phyloP scores from a whole-genome alignment of 192 early-diverging fungal genomes.

The Backusella circina region DNA sequence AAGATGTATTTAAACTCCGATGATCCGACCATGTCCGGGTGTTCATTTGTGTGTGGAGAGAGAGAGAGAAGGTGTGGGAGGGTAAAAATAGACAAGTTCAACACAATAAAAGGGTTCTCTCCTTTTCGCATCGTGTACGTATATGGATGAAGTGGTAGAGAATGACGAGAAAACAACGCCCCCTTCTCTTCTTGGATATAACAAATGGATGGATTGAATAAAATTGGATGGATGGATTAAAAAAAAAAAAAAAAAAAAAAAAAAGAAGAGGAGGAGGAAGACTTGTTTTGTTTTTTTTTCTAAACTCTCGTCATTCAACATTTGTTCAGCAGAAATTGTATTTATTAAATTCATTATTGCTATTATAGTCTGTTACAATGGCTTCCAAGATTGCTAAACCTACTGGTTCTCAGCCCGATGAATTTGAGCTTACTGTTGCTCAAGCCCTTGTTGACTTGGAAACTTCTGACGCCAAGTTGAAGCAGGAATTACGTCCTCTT shows the following conservation, averaged over 20 bases:
- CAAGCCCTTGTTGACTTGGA: conserved; percentile 95
- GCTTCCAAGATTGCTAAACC: conserved; percentile 36
- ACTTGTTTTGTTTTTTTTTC: too few relatives aligned
- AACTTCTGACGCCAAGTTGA: conserved; percentile 93
- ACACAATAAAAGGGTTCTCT: conserved; percentile 1
- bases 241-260: neutral
- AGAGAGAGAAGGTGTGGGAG: neutral
- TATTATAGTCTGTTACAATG: conserved; percentile 21
- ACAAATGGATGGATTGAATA: conserved; percentile 2
- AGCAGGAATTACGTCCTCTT: conserved; percentile 93
- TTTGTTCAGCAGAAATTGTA: neutral
- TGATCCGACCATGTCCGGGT: too few relatives aligned
- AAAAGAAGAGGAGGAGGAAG: neutral
- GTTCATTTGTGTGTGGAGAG: neutral
- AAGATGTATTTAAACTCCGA: too few relatives aligned
- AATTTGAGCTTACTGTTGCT: conserved; percentile 92
- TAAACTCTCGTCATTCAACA: neutral
- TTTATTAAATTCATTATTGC: neutral
- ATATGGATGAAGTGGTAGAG: neutral
- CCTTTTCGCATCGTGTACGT: conserved; percentile 13
- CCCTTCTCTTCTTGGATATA: neutral
- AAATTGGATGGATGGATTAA: conserved; percentile 24
- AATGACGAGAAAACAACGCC: neutral
- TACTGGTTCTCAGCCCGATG: conserved; percentile 44
- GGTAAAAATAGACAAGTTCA: neutral